Base-by-base conservation (phyloP, 345 rosid genomes). In the Mercurialis annua region DNA sequence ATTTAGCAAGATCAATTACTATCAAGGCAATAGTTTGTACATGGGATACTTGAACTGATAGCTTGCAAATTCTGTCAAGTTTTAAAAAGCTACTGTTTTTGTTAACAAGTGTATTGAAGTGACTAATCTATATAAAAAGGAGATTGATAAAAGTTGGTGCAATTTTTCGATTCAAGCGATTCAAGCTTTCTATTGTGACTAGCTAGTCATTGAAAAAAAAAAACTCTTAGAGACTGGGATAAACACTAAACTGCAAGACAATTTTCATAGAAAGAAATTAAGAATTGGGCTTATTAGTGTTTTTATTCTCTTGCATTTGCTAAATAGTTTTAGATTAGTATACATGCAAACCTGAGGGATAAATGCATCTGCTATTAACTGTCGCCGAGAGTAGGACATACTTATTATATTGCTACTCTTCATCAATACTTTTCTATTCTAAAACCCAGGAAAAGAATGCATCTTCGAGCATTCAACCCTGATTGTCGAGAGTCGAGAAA, bases 361-460 rank as follows among this genome's bases (percentile, higher is more conserved):
- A 58, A 59, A 57, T 24, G 17, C 29, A 11, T 18, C 15, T 5
- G n/a, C 9, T 27, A 21, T 55, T 23, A 15, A 54, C 11, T 46
- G 1, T 4, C 10, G 27, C 17, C 5, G 27, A 8, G 14, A 17
- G 27, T 10, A 34, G 23, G 26, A n/a, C 23, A 42, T 57, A 26
- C 44, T 18, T 36, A 53, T 65, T 36, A 34, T 52, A 24, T 53
- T 67, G 63, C 40, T 47, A 11, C 60, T 44, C 67, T 52, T 23
- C 23, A 54, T 51, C 20, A 53, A 61, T 52, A 43, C 33, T 24
- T 66, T 27, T 40, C 49, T 58, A 38, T 3, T 18, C 4, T 43
- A 42, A 21, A 17, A 54, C 51, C 20, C 50, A 52, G 50, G 20
- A 23, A 47, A 61, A 52, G 2, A 52, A 40, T 16, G 42, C 38